A percentile compares a stretch with the other conserved stretches of the same genome.
Conservation (phyloP, 2,329 filamentous ascomycete species). For the Xylariaceae sp. region DNA sequence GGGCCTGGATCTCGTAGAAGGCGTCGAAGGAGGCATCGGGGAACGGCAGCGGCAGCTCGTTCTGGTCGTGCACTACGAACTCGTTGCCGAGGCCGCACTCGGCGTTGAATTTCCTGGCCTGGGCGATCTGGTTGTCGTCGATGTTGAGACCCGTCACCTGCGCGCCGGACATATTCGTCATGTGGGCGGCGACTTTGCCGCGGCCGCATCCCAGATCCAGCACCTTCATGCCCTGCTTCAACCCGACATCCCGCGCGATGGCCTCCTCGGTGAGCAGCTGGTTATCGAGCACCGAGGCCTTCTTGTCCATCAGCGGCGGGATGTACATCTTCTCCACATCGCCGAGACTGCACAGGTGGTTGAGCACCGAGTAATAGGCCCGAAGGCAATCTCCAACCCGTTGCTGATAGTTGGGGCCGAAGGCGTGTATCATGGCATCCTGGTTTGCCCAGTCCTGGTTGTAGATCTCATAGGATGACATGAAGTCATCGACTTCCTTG, state of each 20-base stretch:
- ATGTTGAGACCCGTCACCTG: slow-evolving; percentile 56
- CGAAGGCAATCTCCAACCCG: slow-evolving; percentile 55
- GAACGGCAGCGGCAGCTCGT: slow-evolving; percentile 54
- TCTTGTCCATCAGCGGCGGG: slow-evolving; percentile 55
- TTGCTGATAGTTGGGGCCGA: slow-evolving; percentile 53
- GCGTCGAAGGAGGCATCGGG: slow-evolving; percentile 52
- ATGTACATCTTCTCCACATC: slow-evolving; percentile 64
- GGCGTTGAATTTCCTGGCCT: slow-evolving; percentile 37
- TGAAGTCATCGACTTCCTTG: slow-evolving; percentile 57
- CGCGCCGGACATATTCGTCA: slow-evolving; percentile 51
- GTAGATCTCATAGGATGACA: slow-evolving; percentile 60
- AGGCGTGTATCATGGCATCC: slow-evolving; percentile 48
- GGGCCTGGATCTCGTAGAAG: slow-evolving; percentile 61
- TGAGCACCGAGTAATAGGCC: slow-evolving; percentile 56
- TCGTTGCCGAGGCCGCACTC: slow-evolving; percentile 42
- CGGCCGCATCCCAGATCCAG: slow-evolving; percentile 57
- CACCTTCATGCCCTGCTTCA: slow-evolving; percentile 49
- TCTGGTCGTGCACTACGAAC: slow-evolving; percentile 55
- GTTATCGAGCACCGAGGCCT: slow-evolving; percentile 52
- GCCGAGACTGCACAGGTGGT: slow-evolving; percentile 57
- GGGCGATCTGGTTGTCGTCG: slow-evolving; percentile 51
- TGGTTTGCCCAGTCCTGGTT: slow-evolving; percentile 58
- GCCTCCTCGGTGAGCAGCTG: slow-evolving; percentile 57
- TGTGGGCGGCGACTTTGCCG: slow-evolving; percentile 56
- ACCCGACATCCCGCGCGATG: slow-evolving; percentile 49